phyloP scores from a whole-genome alignment of 1,139 yeast genomes.

The Scheffersomyces cryptocercus region DNA sequence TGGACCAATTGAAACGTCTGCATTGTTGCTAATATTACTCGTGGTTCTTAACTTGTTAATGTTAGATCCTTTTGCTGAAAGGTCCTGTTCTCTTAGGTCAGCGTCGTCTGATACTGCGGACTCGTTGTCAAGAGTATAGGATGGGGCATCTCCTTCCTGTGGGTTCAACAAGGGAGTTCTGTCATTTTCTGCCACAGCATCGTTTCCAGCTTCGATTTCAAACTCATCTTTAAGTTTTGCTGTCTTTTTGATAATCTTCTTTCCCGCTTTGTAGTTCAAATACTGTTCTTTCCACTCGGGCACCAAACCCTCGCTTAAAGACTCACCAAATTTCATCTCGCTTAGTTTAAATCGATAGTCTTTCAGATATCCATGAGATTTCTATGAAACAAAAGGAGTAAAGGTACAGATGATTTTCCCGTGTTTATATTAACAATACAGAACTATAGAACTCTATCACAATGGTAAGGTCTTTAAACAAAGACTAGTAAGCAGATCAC shows the following conservation, averaged over 20 bases:
- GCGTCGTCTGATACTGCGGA: neutral
- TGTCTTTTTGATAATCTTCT: slow-evolving; percentile 36
- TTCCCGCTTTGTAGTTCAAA: slow-evolving; percentile 65
- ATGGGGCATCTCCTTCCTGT: neutral
- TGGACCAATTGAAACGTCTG: neutral
- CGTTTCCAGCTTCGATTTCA: neutral
- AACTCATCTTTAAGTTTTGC: slow-evolving; percentile 4
- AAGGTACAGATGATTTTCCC: too few species aligned
- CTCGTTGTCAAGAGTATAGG: neutral
- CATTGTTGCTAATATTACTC: too few species aligned
- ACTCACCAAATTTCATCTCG: slow-evolving; percentile 59
- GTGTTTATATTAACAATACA: too few species aligned
- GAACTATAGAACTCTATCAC: too few species aligned
- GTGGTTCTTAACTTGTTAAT: too few species aligned
- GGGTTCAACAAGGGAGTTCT: slow-evolving; percentile 19
- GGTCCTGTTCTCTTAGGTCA: too few species aligned
- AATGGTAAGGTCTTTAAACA: too few species aligned
- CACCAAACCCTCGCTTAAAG: slow-evolving; percentile 58
- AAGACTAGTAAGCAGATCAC: too few species aligned
- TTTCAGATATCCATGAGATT: too few species aligned
- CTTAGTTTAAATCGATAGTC: neutral
- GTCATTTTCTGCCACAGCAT: slow-evolving; percentile 4
- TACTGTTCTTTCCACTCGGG: slow-evolving; percentile 90
- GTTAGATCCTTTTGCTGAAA: too few species aligned
- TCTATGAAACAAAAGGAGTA: too few species aligned